phyloP scores from a whole-genome alignment of 2,329 filamentous ascomycete genomes.

The Akanthomyces muscarius region DNA sequence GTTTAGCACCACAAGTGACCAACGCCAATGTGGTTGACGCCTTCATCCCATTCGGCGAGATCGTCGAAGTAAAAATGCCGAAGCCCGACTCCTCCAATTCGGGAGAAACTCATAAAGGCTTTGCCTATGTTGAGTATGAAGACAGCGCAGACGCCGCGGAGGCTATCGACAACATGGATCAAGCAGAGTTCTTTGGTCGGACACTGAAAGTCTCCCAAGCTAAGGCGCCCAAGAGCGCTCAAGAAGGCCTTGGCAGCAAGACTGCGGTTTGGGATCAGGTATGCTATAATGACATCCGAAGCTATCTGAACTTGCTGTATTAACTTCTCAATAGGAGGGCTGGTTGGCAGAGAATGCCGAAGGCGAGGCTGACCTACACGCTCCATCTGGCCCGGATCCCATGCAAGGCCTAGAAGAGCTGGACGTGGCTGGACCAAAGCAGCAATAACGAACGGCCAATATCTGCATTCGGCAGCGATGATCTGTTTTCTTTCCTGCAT shows the following conservation, averaged over 20 bases:
- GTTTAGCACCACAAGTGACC: slow-evolving; percentile 76
- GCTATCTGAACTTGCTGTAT: not conserved
- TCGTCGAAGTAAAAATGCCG: slow-evolving; percentile 84
- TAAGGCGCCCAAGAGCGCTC: slow-evolving; percentile 84
- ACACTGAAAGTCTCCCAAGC: slow-evolving; percentile 89
- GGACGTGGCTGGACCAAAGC: slow-evolving; percentile 89
- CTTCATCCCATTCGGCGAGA: slow-evolving; percentile 95
- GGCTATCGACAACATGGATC: slow-evolving; percentile 99
- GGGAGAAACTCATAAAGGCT: slow-evolving; percentile 78
- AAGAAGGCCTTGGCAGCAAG: slow-evolving; percentile 85
- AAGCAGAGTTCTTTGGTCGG: slow-evolving; percentile 88
- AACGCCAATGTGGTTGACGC: slow-evolving; percentile 75
- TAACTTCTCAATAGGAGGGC: slow-evolving; percentile 62
- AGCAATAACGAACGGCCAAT: slow-evolving; percentile 46
- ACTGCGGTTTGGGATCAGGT: slow-evolving; percentile 98
- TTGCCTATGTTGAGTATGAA: slow-evolving; percentile 95
- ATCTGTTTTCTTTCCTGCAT: slow-evolving; percentile 30
- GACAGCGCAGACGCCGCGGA: slow-evolving; percentile 80
- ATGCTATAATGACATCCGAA: slow-evolving; percentile 28
- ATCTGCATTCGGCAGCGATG: not conserved
- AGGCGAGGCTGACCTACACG: slow-evolving; percentile 68
- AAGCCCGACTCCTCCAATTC: slow-evolving; percentile 80
- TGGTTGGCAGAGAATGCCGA: slow-evolving; percentile 87
- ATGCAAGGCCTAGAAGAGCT: slow-evolving; percentile 95
- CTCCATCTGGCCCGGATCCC: slow-evolving; percentile 64